A percentile compares a stretch with the other conserved stretches of the same genome.
These are phyloP conservation scores for Schrenkiella parvula DNA, from an alignment of 345 rosid genomes.

Conservation along the genomic window DNA sequence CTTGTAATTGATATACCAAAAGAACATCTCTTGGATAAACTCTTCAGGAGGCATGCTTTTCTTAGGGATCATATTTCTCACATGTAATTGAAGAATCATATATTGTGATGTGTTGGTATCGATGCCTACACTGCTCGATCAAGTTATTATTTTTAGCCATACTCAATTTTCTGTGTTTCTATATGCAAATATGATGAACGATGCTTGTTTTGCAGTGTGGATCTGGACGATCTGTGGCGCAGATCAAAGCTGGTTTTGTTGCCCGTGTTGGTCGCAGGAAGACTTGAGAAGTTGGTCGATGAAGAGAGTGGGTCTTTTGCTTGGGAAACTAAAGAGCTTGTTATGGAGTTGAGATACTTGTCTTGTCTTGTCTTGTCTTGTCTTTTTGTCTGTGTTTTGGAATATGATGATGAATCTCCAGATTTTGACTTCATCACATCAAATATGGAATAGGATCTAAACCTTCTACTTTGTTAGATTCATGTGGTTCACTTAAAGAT, in stretches of 20 bases:
- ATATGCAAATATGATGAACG: not conserved
- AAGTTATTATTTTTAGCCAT: not conserved
- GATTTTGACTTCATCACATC: not conserved
- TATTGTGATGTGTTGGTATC: not conserved
- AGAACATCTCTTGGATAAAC: not conserved
- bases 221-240: slow-evolving; percentile 93
- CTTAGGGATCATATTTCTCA: not conserved
- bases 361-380: no score
- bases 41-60: not conserved
- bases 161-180: not conserved
- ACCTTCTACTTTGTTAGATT: not conserved
- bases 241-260: slow-evolving; percentile 90
- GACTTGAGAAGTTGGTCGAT: slow-evolving; percentile 35
- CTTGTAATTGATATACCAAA: not conserved
- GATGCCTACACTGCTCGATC: not conserved
- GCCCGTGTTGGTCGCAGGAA: slow-evolving; percentile 98
- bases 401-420: slow-evolving; percentile 7
- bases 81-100: not conserved
- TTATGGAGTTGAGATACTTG: slow-evolving; percentile 17
- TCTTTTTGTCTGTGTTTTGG: not conserved
- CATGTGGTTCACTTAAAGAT: not conserved
- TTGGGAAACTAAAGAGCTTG: slow-evolving; percentile 3
- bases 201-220: slow-evolving; percentile 63
- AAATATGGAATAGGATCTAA: slow-evolving; percentile 11
- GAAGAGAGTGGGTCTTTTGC: slow-evolving; percentile 12